A percentile compares a stretch with the other conserved stretches of the same genome.
Evolutionary conservation across 352 stramenopile species (phyloP).

Genomic region (Pythium insidiosum): DNA sequence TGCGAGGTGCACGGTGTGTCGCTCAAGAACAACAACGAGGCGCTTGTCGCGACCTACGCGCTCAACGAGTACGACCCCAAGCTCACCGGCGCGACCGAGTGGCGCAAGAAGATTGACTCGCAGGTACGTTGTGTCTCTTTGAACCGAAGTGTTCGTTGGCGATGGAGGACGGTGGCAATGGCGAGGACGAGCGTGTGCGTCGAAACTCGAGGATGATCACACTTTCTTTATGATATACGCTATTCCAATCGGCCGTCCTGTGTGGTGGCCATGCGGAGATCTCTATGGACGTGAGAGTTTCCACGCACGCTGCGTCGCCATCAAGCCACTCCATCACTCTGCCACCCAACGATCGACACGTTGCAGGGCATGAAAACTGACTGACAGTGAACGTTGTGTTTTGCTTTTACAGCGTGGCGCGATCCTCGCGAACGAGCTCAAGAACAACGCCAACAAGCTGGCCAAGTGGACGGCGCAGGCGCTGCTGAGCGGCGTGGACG

Average conservation of each 20-base stretch:
- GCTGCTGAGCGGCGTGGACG: slow-evolving; percentile 91
- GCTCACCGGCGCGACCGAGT: slow-evolving; percentile 81
- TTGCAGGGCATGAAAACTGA: too few relatives aligned
- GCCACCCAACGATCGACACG: too few relatives aligned
- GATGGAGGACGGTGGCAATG: slow-evolving; percentile 8
- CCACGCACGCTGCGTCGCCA: not conserved
- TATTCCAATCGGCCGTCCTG: slow-evolving; percentile 22
- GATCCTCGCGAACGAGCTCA: slow-evolving; percentile 96
- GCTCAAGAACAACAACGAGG: slow-evolving; percentile 78
- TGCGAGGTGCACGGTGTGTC: slow-evolving; percentile 93
- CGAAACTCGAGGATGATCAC: slow-evolving; percentile 71
- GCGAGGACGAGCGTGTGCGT: slow-evolving; percentile 9
- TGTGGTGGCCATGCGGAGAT: slow-evolving; percentile 22
- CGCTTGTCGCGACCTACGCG: slow-evolving; percentile 93
- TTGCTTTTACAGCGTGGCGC: slow-evolving; percentile 85
- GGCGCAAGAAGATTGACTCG: slow-evolving; percentile 96
- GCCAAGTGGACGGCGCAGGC: slow-evolving; percentile 97
- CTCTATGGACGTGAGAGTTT: slow-evolving; percentile 21
- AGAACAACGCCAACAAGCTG: slow-evolving; percentile 99
- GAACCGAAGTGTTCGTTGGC: too few relatives aligned
- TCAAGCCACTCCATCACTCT: not conserved
- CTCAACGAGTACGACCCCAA: slow-evolving; percentile 98
- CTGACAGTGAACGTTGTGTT: slow-evolving; percentile 5
- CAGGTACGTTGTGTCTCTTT: too few relatives aligned
- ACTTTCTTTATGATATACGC: slow-evolving; percentile 35